Base-by-base conservation (phyloP, 2,329 filamentous ascomycete genomes). In the Didymella glomerata region DNA sequence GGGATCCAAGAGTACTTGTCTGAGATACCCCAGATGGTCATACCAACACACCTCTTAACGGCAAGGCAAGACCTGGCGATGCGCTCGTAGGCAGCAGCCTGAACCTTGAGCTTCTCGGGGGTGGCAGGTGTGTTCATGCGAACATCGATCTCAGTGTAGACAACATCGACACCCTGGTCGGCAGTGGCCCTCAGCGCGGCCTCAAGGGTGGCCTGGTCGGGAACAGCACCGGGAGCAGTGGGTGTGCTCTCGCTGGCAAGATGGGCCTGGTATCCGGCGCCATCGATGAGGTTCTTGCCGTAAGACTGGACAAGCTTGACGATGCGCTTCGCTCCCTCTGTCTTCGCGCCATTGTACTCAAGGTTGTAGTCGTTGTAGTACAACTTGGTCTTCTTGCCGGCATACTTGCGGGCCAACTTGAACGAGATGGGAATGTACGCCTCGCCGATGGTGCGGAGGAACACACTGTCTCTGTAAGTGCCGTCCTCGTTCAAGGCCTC, bases 321-420 rank as follows among this genome's bases (percentile, higher is more conserved):
- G 42, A 80, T 74, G 22, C 70, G 60, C 27, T 68, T 65, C 0
- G 76, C 76, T 28, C 74, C 77, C 42, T 59, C 68, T 38, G 73
- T 67, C 58, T 82, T 82, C 3, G 80, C 78, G 4, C 81, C 81
- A 16, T 81, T 79, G 20, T 76, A 80, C 74, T 89, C 87, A 58
- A 88, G 83, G 77, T 86, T 88, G 80, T 88, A 89, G 74, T 87
- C 85, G 69, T 87, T 87, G 77, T 85, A 85, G 72, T 83, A 88
- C 28, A 82, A 76, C 48, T 82, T 80, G 16, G 70, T 61, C 4
- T 74, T 74, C 18, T 79, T 59, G 41, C n/a, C 14, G 44, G 57
- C 79, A 2, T 80, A 76, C 18, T 75, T 78, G 38, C 75, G 74
- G 9, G 78, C 78, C 18, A 74, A 70, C 14, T 72, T 65, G 61